A percentile compares a stretch with the other conserved stretches of the same genome.
Evolutionary conservation across 352 stramenopile species (phyloP).

Genomic region (Plasmopara muralis): DNA sequence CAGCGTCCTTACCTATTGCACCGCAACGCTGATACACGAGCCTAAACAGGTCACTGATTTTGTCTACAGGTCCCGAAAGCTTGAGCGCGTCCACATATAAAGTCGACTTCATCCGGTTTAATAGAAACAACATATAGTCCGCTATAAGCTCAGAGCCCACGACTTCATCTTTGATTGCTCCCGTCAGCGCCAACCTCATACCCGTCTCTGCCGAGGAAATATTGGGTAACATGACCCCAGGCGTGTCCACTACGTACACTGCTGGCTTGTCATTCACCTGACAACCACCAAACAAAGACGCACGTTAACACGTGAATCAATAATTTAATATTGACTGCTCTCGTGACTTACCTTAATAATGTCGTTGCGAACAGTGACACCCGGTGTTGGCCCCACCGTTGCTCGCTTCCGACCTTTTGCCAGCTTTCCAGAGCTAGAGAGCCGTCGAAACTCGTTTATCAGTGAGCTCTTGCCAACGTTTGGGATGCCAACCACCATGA

Average conservation of each 20-base stretch:
- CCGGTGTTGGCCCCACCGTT: conserved; percentile 71
- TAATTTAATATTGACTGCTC: conserved; percentile 4
- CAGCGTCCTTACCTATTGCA: conserved; percentile 68
- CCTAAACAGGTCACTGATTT: conserved; percentile 63
- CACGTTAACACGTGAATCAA: background rate
- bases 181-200: conserved; percentile 78
- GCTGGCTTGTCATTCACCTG: conserved; percentile 81
- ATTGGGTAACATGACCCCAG: conserved; percentile 85
- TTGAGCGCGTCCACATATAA: conserved; percentile 73
- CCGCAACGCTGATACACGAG: conserved; percentile 60
- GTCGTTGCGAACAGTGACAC: conserved; percentile 81
- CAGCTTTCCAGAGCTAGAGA: conserved; percentile 70
- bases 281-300: conserved; percentile 2
- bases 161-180: conserved; percentile 83
- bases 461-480: conserved; percentile 90
- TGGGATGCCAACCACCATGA: conserved; percentile 86
- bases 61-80: conserved; percentile 58
- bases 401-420: conserved; percentile 76
- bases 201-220: conserved; percentile 72
- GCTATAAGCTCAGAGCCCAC: conserved; percentile 82
- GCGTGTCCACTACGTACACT: conserved; percentile 86
- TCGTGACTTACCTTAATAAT: conserved; percentile 72
- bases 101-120: conserved; percentile 76
- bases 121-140: conserved; percentile 85
- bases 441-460: conserved; percentile 80